Evolutionary conservation across 192 early-diverging fungal species (phyloP).

Genomic region (Umbelopsis ramanniana): DNA sequence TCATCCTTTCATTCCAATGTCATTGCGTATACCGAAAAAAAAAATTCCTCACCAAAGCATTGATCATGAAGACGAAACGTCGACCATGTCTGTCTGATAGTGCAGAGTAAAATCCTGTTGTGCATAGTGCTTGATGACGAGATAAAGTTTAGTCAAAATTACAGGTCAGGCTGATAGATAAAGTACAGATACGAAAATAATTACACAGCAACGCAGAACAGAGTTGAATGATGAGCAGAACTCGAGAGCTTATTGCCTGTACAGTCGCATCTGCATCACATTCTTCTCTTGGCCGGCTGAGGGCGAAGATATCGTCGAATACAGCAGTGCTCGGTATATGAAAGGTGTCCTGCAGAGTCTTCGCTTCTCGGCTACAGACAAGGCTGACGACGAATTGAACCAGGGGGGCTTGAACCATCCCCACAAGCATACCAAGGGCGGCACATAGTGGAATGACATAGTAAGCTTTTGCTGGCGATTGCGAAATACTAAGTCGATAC

Average conservation of each 20-base stretch:
- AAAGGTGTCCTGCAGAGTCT: constrained; percentile 3
- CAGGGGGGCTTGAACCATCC: constrained; percentile 12
- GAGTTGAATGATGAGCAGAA: constrained; percentile 9
- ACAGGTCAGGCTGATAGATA: neutral
- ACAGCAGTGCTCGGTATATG: constrained; percentile 16
- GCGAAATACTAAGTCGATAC: neutral
- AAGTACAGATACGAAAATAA: neutral
- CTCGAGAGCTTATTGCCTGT: constrained; percentile 15
- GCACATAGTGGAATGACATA: constrained; percentile 13
- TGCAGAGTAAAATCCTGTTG: constrained; percentile 18
- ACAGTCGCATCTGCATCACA: neutral
- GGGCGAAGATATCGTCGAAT: neutral
- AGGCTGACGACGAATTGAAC: constrained; percentile 11
- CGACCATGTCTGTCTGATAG: neutral
- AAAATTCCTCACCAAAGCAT: neutral
- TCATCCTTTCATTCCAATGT: too few species aligned
- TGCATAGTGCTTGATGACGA: neutral
- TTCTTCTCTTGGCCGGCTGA: constrained; percentile 7
- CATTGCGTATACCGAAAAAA: too few species aligned
- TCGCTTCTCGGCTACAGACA: constrained; percentile 1
- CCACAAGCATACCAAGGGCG: neutral
- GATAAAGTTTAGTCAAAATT: neutral
- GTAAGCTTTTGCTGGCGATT: neutral
- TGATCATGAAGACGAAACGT: constrained; percentile 4
- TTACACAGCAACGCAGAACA: constrained; percentile 2